A percentile compares a stretch with the other conserved stretches of the same genome.
phyloP scores from a whole-genome alignment of 2,329 filamentous ascomycete genomes.

The Polytolypa hystricis region DNA sequence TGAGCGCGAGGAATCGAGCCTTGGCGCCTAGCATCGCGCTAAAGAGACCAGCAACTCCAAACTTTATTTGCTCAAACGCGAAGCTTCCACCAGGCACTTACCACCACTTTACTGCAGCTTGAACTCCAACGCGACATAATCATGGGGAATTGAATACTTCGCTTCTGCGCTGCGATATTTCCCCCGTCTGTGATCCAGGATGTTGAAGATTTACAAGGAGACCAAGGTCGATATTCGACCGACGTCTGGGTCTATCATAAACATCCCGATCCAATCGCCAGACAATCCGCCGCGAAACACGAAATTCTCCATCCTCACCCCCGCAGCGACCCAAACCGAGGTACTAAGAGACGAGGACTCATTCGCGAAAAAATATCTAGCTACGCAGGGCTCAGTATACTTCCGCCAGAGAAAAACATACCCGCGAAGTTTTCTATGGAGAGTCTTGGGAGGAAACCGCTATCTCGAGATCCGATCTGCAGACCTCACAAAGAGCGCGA shows the following conservation, averaged over 20 bases:
- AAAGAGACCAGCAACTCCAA: neutral
- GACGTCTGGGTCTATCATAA: constrained; percentile 57
- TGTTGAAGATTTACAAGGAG: constrained; percentile 74
- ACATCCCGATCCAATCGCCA: constrained; percentile 46
- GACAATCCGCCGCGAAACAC: constrained; percentile 36
- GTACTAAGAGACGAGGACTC: constrained; percentile 50
- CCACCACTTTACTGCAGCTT: neutral
- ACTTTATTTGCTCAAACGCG: constrained; percentile 2
- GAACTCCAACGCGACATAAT: constrained; percentile 1
- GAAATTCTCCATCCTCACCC: constrained; percentile 37
- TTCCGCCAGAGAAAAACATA: constrained; percentile 65
- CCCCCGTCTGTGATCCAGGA: constrained; percentile 26
- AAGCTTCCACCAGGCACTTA: neutral
- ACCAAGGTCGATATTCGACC: constrained; percentile 74
- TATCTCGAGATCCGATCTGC: constrained; percentile 72
- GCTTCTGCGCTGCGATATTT: constrained; percentile 4
- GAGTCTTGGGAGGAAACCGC: constrained; percentile 68
- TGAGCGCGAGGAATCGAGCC: too few species aligned
- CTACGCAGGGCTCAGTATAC: constrained; percentile 70
- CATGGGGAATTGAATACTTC: constrained; percentile 2
- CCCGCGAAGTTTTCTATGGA: constrained; percentile 83
- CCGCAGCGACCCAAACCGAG: constrained; percentile 27
- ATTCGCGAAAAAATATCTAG: constrained; percentile 63
- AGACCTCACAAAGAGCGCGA: constrained; percentile 62
- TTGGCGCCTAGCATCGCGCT: too few species aligned